These are phyloP conservation scores for Salvia splendens DNA, from an alignment of 257 asterid genomes.

Conservation along the genomic window DNA sequence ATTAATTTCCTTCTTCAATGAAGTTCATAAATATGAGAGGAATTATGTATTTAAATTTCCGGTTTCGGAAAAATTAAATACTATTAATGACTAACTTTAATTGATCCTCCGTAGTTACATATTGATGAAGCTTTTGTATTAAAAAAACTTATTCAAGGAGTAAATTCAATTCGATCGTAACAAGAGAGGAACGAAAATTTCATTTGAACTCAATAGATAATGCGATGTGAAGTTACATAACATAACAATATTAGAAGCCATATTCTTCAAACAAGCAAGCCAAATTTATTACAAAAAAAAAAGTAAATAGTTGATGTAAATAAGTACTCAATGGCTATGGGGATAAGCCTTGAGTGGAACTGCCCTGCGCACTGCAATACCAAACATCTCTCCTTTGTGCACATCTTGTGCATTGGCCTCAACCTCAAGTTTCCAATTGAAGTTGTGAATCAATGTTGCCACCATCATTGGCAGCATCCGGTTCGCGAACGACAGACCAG, in stretches of 20 bases:
- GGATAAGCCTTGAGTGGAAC: constrained; percentile 12
- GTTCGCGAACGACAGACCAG: constrained; percentile 33
- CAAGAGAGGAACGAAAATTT: no score
- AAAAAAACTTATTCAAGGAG: no score
- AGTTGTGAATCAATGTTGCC: constrained; percentile 36
- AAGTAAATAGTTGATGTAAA: no score
- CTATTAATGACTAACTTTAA: neutral
- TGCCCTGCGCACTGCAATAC: constrained; percentile 15
- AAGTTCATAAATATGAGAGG: neutral
- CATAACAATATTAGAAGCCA: no score
- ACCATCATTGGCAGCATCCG: constrained; percentile 29
- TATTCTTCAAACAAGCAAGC: no score
- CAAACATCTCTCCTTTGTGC: constrained; percentile 4
- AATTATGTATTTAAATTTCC: neutral
- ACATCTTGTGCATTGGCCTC: neutral
- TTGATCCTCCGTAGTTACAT: no score
- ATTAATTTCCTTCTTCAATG: neutral
- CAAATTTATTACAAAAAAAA: no score
- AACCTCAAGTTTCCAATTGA: constrained; percentile 32
- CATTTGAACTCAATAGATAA: no score
- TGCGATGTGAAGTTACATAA: no score
- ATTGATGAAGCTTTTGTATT: no score
- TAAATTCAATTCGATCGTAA: no score
- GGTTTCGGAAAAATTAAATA: neutral
- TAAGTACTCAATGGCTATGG: no score